phyloP scores from a whole-genome alignment of 2,329 filamentous ascomycete genomes.

The Pseudonectria foliicola region DNA sequence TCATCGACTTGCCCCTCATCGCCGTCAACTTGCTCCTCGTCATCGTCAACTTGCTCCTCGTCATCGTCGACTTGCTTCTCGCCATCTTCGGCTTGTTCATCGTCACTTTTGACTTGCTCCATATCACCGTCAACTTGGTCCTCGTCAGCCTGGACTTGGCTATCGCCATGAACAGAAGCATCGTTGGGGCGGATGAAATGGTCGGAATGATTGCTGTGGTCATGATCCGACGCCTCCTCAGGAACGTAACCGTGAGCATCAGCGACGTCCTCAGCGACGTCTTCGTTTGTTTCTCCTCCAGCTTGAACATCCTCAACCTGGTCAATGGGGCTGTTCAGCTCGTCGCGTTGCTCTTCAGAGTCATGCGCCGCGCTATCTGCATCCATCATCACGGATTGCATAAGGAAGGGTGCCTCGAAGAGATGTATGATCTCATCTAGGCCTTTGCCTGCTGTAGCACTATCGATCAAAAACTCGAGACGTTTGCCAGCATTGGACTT shows the following conservation, averaged over 20 bases:
- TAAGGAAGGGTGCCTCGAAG: constrained; percentile 25
- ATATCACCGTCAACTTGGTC: too few species aligned
- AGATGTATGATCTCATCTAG: constrained; percentile 34
- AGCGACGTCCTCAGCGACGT: constrained; percentile 9
- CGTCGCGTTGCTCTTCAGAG: constrained; percentile 16
- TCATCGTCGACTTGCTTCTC: too few species aligned
- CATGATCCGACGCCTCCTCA: constrained; percentile 1
- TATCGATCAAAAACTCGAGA: constrained; percentile 34
- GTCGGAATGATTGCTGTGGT: too few species aligned
- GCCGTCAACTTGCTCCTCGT: too few species aligned
- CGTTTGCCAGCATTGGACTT: constrained; percentile 32
- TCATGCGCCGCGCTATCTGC: constrained; percentile 11
- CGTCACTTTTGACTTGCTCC: too few species aligned
- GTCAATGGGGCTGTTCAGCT: constrained; percentile 18
- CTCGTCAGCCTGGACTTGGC: too few species aligned
- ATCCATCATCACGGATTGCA: constrained; percentile 9
- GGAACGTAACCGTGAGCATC: constrained; percentile 5
- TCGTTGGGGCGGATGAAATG: too few species aligned
- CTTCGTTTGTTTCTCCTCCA: constrained; percentile 9
- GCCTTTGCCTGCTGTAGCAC: constrained; percentile 34
- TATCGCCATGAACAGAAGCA: too few species aligned
- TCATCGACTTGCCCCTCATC: too few species aligned
- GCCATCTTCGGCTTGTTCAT: too few species aligned
- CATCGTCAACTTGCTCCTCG: too few species aligned
- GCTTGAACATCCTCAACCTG: constrained; percentile 9